Evolutionary conservation across 352 stramenopile species (phyloP), one percentile per base, ranked within the genome.

Genomic region (Peronospora destructor): DNA sequence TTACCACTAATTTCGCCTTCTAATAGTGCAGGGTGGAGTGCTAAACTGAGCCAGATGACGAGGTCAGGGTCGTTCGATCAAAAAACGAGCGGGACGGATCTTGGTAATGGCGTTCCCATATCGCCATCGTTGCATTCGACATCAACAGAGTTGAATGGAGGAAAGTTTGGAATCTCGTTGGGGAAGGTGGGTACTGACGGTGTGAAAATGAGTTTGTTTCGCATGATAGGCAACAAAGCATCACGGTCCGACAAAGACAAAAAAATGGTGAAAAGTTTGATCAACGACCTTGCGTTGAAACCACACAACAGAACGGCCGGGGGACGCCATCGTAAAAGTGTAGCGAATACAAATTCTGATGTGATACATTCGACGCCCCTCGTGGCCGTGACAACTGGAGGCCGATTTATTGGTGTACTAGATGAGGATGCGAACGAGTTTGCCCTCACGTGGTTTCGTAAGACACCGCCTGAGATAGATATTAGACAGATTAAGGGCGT

Each of bases 351-450:
- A 13, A 57, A 56, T 34, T n/a, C 46, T 19, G 62, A 66, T 17
- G 66, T 68, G 16, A 38, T 66, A 35, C 69, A 80, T 23, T 78
- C 70, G 11, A 85, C 76, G 3, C 68, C 76, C 3, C 64, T 88
- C 33, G 56, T 86, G 3, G 66, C 56, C 0, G 68, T 91, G 25
- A 76, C 66, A 0, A 76, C 66, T 21, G 71, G 68, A 12, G 69
- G 64, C 1, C 64, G 75, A 29, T 55, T 80, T 29, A 50, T 88
- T 16, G 76, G 68, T 0, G 71, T 84, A 6, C 51, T 68, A 12
- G 76, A 87, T n/a, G 75, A 85, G 3, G 79, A 91, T 41, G 28
- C 59, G 0, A 62, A 65, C 5, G 76, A 88, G 38, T 90, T 88
- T 34, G 52, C 36, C 0, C 64, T 88, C 0, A 69, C 70, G 14